Evolutionary conservation across 2,329 filamentous ascomycete species (phyloP), one percentile per base, ranked within the genome.

Genomic region (Thelonectria rubi): DNA sequence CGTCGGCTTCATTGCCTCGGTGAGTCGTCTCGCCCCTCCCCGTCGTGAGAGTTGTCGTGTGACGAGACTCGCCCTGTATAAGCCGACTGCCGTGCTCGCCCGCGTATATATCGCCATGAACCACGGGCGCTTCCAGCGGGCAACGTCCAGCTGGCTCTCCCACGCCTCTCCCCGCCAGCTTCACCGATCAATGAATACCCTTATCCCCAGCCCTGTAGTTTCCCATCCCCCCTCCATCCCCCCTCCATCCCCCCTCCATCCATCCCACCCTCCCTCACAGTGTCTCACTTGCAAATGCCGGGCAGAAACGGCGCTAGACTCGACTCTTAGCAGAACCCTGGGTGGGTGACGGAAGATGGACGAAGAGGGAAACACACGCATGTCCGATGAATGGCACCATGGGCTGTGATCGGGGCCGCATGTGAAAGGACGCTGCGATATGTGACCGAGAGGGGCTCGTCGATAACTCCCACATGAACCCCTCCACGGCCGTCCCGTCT

Each of bases 381-480:
- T 55, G 26, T 21, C 42, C 52, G 52, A 46, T 55, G 52, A 24
- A 24, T 24, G 11, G 32, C 4, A 55, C 37, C 18, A n/a, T 26
- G 39, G 20, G 42, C 18, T 17, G 30, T 20, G 30, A 55, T 47
- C 32, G 52, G 34, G 32, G 52, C 15, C 32, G 52, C 52, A 48
- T 53, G 52, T 20, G 42, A 45, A 7, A 20, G 17, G 39, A 17
- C 39, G 11, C 52, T 12, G 52, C 17, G 50, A 53, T 53, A 37
- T 55, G 52, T 55, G 52, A 40, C 52, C 32, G 11, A 52, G 21
- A 21, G 52, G 14, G 52, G 42, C 14, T 15, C 26, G 26, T 17
- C 34, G 24, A 24, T 24, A 11, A 6, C 5, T 34, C 32, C 12
- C 42, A 45, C 42, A 45, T 39, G 52, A 55, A 55, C 52, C 52